Conservation (phyloP, 768 basidiomycete species). For the Boletus edulis region DNA sequence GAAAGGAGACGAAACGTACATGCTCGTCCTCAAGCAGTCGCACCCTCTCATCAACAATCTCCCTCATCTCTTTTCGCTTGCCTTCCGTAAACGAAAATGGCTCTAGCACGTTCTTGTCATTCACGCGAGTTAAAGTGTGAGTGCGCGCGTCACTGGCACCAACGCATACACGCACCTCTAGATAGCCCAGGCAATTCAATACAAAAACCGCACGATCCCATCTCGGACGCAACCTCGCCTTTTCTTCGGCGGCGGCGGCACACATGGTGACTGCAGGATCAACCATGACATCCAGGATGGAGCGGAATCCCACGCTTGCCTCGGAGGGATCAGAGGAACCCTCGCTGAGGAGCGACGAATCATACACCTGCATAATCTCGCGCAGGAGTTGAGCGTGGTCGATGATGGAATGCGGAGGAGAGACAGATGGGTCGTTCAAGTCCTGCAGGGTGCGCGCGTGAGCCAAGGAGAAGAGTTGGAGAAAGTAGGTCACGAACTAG, state of each 20-base stretch:
- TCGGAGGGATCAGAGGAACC: slow-evolving; percentile 6
- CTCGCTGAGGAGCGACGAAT: slow-evolving; percentile 77
- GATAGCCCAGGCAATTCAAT: slow-evolving; percentile 81
- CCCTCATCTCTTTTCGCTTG: slow-evolving; percentile 58
- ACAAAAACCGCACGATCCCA: slow-evolving; percentile 88
- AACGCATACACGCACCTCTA: slow-evolving; percentile 54
- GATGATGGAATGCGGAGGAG: slow-evolving; percentile 74
- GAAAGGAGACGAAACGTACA: slow-evolving; percentile 44
- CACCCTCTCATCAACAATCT: slow-evolving; percentile 60
- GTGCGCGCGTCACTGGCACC: not conserved
- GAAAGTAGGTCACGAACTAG: slow-evolving; percentile 40
- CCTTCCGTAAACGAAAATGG: slow-evolving; percentile 64
- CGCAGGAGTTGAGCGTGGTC: slow-evolving; percentile 83
- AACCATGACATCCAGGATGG: slow-evolving; percentile 78
- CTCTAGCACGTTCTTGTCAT: slow-evolving; percentile 57
- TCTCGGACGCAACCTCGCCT: slow-evolving; percentile 46
- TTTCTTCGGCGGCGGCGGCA: slow-evolving; percentile 61
- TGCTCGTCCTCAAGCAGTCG: slow-evolving; percentile 75
- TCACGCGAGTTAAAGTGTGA: not conserved
- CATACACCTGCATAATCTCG: slow-evolving; percentile 87
- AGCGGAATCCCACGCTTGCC: slow-evolving; percentile 15
- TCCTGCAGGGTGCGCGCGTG: slow-evolving; percentile 39
- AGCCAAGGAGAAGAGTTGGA: not conserved
- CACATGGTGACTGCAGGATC: slow-evolving; percentile 84
- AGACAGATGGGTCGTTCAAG: slow-evolving; percentile 63